Evolutionary conservation across 345 rosid species (phyloP).

Genomic region (Rhodamnia rubescens): DNA sequence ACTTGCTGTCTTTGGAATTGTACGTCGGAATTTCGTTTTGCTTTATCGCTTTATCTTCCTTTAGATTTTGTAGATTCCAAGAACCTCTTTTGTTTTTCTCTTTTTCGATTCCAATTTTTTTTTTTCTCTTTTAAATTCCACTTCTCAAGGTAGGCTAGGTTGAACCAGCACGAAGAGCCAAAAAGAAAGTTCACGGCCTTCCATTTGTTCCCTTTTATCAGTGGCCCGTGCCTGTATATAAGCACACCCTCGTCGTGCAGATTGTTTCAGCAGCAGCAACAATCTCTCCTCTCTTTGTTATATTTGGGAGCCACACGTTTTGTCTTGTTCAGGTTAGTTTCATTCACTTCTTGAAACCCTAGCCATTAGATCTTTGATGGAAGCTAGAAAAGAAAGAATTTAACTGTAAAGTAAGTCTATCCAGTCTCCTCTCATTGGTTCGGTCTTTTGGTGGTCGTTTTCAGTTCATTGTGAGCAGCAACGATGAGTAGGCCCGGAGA

Average conservation of each 20-base stretch:
- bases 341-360: not conserved
- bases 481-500: conserved; percentile 68
- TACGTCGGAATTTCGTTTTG: not conserved
- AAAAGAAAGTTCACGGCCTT: conserved; percentile 15
- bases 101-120: not conserved
- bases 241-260: not conserved
- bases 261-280: not conserved
- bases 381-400: not conserved
- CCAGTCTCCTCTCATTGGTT: not conserved
- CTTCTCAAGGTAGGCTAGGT: conserved; percentile 35
- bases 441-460: not conserved
- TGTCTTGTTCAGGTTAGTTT: not conserved
- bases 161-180: conserved; percentile 46
- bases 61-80: conserved; percentile 1
- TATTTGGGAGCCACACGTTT: not conserved
- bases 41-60: conserved; percentile 21
- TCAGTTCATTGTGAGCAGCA: not conserved
- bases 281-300: not conserved
- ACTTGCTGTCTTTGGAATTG: not conserved
- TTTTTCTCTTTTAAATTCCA: conserved; percentile 7
- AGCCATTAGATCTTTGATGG: not conserved
- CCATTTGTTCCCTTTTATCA: conserved; percentile 23
- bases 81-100: not conserved
- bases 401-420: not conserved
- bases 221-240: not conserved